phyloP scores from a whole-genome alignment of 345 rosid species.

The Syzygium jambos region DNA sequence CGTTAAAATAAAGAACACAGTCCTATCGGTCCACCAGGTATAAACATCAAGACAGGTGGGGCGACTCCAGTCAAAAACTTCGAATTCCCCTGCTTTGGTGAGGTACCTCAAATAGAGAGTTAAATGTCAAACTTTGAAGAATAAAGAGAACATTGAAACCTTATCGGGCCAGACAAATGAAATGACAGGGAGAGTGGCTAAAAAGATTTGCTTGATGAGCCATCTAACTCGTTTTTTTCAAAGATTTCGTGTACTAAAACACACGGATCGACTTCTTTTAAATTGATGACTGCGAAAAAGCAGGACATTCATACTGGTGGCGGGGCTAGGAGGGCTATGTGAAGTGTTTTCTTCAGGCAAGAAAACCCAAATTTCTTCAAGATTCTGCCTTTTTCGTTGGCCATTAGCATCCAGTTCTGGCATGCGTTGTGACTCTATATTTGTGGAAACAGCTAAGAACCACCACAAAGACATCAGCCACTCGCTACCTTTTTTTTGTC shows the following conservation, averaged over 20 bases:
- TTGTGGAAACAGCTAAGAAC: background rate
- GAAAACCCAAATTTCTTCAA: background rate
- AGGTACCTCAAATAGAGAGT: background rate
- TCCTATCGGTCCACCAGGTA: too few relatives aligned
- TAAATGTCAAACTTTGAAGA: background rate
- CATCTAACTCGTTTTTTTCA: too few relatives aligned
- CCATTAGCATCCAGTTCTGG: background rate
- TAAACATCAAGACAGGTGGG: too few relatives aligned
- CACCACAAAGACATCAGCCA: background rate
- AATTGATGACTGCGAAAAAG: background rate
- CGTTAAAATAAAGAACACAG: too few relatives aligned
- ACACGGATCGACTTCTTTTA: background rate
- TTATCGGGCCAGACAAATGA: background rate
- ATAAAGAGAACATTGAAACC: background rate
- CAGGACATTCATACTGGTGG: too few relatives aligned
- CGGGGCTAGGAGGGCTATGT: too few relatives aligned
- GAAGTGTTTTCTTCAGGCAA: background rate
- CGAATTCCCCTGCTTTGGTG: too few relatives aligned
- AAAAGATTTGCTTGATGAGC: too few relatives aligned
- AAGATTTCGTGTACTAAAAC: too few relatives aligned
- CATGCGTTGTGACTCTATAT: background rate
- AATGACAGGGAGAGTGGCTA: background rate
- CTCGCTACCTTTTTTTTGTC: background rate
- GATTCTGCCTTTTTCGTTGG: background rate
- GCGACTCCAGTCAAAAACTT: too few relatives aligned